Base-by-base conservation (phyloP, 225 moss, liverwort and hornwort genomes). In the Polytrichum commune region DNA sequence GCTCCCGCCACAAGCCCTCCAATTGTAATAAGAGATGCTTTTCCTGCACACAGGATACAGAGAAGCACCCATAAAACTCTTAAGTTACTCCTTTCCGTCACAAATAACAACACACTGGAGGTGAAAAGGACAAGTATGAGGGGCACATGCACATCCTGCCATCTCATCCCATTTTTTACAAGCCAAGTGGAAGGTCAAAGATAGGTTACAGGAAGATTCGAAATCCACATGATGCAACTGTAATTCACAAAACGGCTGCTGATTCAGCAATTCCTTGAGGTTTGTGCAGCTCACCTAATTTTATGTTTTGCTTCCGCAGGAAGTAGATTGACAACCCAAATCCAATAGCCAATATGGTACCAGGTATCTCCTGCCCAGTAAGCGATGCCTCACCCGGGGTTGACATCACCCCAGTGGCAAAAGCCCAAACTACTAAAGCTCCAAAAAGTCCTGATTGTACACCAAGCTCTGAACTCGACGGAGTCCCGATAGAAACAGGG, bases 1-100 rank as follows among this genome's bases (percentile, higher is more conserved):
- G 95, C 92, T 77, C 92, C 95, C 27, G 83, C 83, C 67, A 93
- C 89, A 24, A 91, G 80, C 58, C 92, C 91, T 82, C 81, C 92
- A 82, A 90, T 65, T 18, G 89, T 91, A 18, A 91, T 82, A 32
- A 89, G 70, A 13, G 91, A 75, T 69, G 91, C 86, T 82, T 95
- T 93, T 60, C 92, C 95, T 95, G 92, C 71, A 71, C 54, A 71
- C 25, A 72, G 0, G 16, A 61, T 20, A 73, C 13, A 25, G 29
- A 24, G 19, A 8, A 72, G 27, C 46, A 46, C 4, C 16, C 46
- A 46, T 16, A 53, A 67, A 67, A 29, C 7, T 9, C 27, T 26
- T 27, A 24, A 63, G 62, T 28, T 24, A 63, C 27, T 23, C 62
- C 27, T 16, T 63, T 63, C 27, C 25, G 28, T 27, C 18, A 63